Base-by-base conservation (phyloP, 1,284 basidiomycete species). In the Melanopsichium pennsylvanicum region DNA sequence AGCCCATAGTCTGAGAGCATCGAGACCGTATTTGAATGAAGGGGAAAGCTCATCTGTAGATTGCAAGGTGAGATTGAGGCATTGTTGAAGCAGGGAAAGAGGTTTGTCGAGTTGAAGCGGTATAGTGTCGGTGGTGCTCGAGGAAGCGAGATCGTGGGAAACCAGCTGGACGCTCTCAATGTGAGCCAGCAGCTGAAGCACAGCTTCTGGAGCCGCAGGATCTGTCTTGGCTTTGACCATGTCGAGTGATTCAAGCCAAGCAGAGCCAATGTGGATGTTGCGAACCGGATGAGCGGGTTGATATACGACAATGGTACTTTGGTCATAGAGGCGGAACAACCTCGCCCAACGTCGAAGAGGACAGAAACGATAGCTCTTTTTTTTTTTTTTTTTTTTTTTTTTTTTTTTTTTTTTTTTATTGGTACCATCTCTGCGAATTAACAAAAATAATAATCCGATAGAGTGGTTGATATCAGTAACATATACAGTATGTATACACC, bases 201-300 rank as follows among this genome's bases (percentile, higher is more conserved):
- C 55, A 12, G 66, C 49, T 22, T 42, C 55, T 2, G 66, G 66
- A 7, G 60, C 66, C 7, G 18, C 50, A n/a, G 55, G 66, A 47
- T 69, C 60, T 15, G 66, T 63, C 36, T 59, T 63, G 46, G 60
- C 66, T 41, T 69, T 69, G 54, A 58, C 64, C 64, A 68, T 68
- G 12, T 13, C 18, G 15, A n/a, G n/a, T n/a, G n/a, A n/a, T n/a
- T n/a, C n/a, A n/a, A n/a, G n/a, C n/a, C n/a, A n/a, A n/a, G n/a
- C n/a, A n/a, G n/a, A n/a, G n/a, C n/a, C n/a, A n/a, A n/a, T n/a
- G n/a, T n/a, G n/a, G n/a, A n/a, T n/a, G n/a, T n/a, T n/a, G n/a
- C n/a, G n/a, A n/a, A n/a, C n/a, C n/a, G n/a, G n/a, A n/a, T n/a
- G n/a, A n/a, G n/a, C n/a, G n/a, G n/a, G n/a, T n/a, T n/a, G n/a